phyloP scores from a whole-genome alignment of 306 rosid species.

The Pterocarpus santalinus region DNA sequence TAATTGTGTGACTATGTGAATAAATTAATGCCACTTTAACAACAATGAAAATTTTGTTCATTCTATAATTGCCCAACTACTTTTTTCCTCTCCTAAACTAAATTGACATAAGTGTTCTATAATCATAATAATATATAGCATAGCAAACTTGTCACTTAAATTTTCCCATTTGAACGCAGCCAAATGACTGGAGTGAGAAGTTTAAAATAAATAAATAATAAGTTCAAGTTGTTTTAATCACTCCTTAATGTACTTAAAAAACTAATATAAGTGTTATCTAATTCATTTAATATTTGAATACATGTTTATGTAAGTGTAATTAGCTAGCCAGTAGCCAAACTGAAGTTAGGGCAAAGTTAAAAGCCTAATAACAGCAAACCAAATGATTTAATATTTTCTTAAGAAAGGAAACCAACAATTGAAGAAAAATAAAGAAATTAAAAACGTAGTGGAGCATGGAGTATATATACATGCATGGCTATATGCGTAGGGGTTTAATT shows the following conservation, averaged over 20 bases:
- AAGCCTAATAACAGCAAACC: constrained; percentile 15
- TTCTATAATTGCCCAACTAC: constrained; percentile 27
- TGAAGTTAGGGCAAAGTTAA: background rate
- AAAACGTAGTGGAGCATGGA: constrained; percentile 42
- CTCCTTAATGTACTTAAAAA: no score
- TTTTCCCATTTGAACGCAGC: no score
- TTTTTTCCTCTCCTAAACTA: background rate
- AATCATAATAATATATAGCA: background rate
- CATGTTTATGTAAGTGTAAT: no score
- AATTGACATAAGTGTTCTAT: background rate
- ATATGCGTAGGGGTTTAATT: constrained; percentile 45
- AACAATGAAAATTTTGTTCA: constrained; percentile 1
- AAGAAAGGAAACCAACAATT: constrained; percentile 8
- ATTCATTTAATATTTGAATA: no score
- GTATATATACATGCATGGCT: constrained; percentile 56
- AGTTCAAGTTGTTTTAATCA: no score
- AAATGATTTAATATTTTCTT: background rate
- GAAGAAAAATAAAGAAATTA: background rate
- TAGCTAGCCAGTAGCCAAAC: background rate
- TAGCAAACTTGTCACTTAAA: background rate
- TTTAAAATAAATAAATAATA: no score
- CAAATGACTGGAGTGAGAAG: no score
- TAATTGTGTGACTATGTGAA: background rate
- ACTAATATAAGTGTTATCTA: no score
- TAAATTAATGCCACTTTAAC: constrained; percentile 1